phyloP scores from a whole-genome alignment of 2,329 filamentous ascomycete genomes.

The Epichloe sp. region DNA sequence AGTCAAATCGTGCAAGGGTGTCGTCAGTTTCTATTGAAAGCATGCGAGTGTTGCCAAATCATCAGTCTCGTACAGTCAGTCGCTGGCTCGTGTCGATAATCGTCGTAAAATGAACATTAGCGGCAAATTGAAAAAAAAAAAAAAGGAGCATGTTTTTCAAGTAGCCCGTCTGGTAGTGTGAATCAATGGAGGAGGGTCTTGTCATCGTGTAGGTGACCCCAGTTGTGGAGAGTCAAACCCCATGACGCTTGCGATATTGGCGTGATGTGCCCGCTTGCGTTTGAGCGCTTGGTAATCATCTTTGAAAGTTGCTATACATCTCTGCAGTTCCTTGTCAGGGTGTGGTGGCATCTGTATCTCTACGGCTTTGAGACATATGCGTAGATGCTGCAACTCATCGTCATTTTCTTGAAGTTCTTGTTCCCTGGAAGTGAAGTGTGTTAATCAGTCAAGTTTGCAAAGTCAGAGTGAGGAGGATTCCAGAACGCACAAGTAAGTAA shows the following conservation, averaged over 20 bases:
- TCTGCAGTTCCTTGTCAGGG: conserved; percentile 41
- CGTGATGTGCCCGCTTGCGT: conserved; percentile 26
- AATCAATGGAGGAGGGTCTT: neutral
- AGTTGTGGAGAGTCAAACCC: conserved; percentile 15
- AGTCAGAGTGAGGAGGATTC: neutral
- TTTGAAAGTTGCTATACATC: conserved; percentile 49
- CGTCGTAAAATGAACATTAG: neutral
- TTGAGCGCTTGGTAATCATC: conserved; percentile 40
- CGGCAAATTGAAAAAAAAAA: neutral
- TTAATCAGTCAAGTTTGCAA: neutral
- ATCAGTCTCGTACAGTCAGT: conserved; percentile 4
- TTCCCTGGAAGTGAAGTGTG: conserved; percentile 27
- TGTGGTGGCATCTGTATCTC: conserved; percentile 43
- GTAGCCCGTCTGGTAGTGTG: neutral
- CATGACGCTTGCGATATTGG: conserved; percentile 16
- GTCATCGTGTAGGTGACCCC: conserved; percentile 11
- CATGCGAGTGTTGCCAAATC: neutral
- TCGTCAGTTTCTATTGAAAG: neutral
- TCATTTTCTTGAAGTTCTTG: conserved; percentile 42
- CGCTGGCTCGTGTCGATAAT: conserved; percentile 3
- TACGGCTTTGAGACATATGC: conserved; percentile 48
- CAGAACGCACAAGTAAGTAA: conserved; percentile 39
- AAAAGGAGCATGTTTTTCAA: neutral
- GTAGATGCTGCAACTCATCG: conserved; percentile 46
- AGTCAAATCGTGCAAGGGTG: neutral